Evolutionary conservation across 306 rosid species (phyloP), one percentile per base, ranked within the genome.

Genomic region (Canavalia ensiformis): DNA sequence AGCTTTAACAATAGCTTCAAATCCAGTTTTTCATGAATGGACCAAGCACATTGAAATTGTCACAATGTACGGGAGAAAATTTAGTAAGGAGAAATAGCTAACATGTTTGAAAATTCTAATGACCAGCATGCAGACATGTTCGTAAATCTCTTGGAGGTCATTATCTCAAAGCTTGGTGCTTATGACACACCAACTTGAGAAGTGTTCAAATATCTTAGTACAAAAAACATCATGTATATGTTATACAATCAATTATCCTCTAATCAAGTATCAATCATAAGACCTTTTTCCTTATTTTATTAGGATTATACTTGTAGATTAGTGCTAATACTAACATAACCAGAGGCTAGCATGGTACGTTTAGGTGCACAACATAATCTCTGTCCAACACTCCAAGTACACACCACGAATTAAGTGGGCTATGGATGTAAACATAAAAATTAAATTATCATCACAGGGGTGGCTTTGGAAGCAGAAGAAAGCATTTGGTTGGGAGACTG

Each of bases 1-100:
- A 64, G 46, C 47, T 64, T 41, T 39, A 64, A 18, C 4, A 13
- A 64, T 64, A 37, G 30, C 49, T 64, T 64, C 45, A 64, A 64
- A 64, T 64, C 49, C 13, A 37, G 11, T 64, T 49, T 64, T 34
- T 29, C 31, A 29, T 34, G 10, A 63, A 35, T 11, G 4, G 2
- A 35, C 46, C 45, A 63, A 30, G 2, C 46, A 11, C 28, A 34
- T 35, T 63, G 13, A 1, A 9, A 35, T 63, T 34, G 29, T 12
- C 46, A 63, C 68, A 34, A 4, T 35, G 68, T 30, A 63, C 5
- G 46, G 46, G 25, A 63, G 68, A 63, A 59, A 35, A 2, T 58
- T 63, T 13, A 35, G 46, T 39, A 3, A 4, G 46, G 46, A 35
- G 68, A 66, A 41, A 41, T 44, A 0, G 13, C 72, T 66, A 18